phyloP scores from a whole-genome alignment of 208 protist species.

The Acanthamoeba quina region DNA sequence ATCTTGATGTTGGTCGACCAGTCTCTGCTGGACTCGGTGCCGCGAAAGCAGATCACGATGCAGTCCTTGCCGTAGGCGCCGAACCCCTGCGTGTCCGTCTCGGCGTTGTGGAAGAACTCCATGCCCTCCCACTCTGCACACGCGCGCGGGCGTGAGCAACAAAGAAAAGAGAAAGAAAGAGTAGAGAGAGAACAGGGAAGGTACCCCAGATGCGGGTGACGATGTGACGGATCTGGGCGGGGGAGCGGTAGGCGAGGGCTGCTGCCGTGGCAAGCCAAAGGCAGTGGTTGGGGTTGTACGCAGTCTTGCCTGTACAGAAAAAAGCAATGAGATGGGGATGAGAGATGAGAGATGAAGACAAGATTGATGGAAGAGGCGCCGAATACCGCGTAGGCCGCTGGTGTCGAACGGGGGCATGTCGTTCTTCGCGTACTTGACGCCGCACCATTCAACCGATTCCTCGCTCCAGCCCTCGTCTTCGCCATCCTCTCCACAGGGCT shows the following conservation, averaged over 20 bases:
- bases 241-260: neutral
- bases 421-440: neutral
- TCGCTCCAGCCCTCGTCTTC: conserved; percentile 15
- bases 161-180: neutral
- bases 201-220: conserved; percentile 22
- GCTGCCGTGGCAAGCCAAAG: conserved; percentile 1
- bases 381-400: too few species aligned
- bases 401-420: neutral
- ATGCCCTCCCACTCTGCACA: neutral
- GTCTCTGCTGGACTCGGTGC: conserved; percentile 52
- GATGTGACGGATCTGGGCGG: neutral
- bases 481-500: neutral
- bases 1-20: conserved; percentile 38
- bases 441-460: neutral
- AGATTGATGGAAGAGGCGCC: too few species aligned
- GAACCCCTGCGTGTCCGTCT: conserved; percentile 18
- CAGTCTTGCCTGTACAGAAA: neutral
- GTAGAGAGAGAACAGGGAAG: neutral
- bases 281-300: conserved; percentile 3
- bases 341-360: too few species aligned
- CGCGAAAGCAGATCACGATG: conserved; percentile 61
- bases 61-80: conserved; percentile 32
- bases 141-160: too few species aligned
- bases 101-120: conserved; percentile 4
- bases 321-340: too few species aligned